Conservation (phyloP, 2,329 filamentous ascomycete genomes). For the Pseudogymnoascus sp. region DNA sequence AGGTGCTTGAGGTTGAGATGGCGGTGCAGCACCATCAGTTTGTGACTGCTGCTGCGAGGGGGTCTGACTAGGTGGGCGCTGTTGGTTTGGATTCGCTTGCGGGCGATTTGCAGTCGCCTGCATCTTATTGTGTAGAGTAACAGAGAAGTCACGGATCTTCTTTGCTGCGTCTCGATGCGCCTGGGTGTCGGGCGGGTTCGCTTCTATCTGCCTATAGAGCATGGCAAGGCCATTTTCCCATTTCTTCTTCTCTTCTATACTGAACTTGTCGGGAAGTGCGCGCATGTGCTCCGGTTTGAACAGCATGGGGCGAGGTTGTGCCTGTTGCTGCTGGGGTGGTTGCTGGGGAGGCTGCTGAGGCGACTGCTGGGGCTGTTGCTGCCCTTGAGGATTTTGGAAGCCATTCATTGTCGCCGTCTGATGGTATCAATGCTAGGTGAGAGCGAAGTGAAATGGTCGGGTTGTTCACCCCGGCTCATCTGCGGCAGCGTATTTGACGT, state of each 20-base stretch:
- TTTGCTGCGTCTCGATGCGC: conserved; percentile 44
- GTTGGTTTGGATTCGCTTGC: conserved; percentile 12
- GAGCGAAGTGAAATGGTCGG: not conserved
- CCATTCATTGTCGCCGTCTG: conserved; percentile 21
- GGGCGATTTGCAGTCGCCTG: conserved; percentile 26
- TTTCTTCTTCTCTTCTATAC: conserved; percentile 46
- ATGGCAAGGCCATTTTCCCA: conserved; percentile 49
- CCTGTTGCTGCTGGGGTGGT: conserved; percentile 18
- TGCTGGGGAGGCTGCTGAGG: conserved; percentile 7
- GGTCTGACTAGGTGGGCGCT: not conserved
- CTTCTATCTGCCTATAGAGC: conserved; percentile 44
- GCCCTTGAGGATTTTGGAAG: conserved; percentile 18
- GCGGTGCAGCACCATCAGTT: conserved; percentile 14
- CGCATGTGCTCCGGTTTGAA: conserved; percentile 28
- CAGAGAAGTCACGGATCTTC: conserved; percentile 54
- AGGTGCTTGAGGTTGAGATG: conserved; percentile 13
- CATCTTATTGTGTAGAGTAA: conserved; percentile 47
- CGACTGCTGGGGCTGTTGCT: conserved; percentile 16
- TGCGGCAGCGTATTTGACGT: not conserved
- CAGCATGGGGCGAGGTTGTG: conserved; percentile 17
- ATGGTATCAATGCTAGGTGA: not conserved
- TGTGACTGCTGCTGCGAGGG: conserved; percentile 15
- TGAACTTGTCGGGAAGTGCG: conserved; percentile 31
- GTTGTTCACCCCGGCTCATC: not conserved
- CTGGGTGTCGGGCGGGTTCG: conserved; percentile 39